Evolutionary conservation across 176 grass and related monocot genomes (phyloP), one percentile per base, ranked within the genome.

Genomic region (Cocos nucifera): DNA sequence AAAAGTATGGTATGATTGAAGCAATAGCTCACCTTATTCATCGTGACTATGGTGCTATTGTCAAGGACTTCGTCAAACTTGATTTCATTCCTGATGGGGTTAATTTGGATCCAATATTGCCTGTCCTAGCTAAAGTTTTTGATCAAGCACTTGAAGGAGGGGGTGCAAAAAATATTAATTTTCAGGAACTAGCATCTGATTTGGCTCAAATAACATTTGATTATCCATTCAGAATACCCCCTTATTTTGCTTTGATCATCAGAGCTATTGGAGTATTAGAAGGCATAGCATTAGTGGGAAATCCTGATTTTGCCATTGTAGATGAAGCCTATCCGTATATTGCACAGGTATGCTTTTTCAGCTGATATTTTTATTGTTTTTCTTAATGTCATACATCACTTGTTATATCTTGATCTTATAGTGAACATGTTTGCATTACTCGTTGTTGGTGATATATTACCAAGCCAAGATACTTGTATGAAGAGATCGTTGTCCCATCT

Each of bases 261-360:
- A 83, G 92, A 83, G 92, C 87, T 54, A 91, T 97, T 78, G 92
- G 92, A 44, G 92, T 97, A 67, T 53, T 97, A 69, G 92, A 97
- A 80, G 92, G 92, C 57, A 97, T 97, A 75, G 92, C 92, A 48
- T 77, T 97, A 69, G 92, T 97, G n/a, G 92, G 92, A 61, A 80
- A 97, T 69, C 84, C 92, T 82, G 92, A 97, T 39, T 97, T 97
- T 69, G 92, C 92, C 24, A 80, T 97, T 29, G 92, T 91, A 16
- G 92, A 97, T 78, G 92, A 97, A 88, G 92, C 92, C 63, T 97
- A 97, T 73, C 92, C 92, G 23, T 97, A 97, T 69, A 84, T 97
- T 49, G 87, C 92, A 23, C 87, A 91, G 86, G 92, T 97, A 62
- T 10, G 61, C 25, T 21, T 62, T 54, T 65, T 39, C 67, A 51